Evolutionary conservation across 2,329 filamentous ascomycete genomes (phyloP).

Genomic region (Raffaelea ambrosiae): DNA sequence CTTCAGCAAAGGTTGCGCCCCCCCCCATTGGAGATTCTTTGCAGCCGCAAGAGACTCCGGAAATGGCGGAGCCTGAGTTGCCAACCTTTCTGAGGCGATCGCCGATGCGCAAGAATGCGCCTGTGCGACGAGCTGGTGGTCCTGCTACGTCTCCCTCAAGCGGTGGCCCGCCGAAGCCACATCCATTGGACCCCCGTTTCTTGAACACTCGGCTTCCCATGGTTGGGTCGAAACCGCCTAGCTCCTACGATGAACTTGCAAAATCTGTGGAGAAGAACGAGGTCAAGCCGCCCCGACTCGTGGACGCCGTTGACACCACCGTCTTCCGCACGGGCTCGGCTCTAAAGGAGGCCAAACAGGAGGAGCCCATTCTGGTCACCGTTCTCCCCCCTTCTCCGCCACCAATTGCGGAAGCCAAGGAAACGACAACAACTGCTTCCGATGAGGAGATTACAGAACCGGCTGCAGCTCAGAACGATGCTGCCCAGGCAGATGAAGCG

Average conservation of each 20-base stretch:
- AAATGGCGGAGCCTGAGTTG: slow-evolving; percentile 3
- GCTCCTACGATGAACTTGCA: neutral
- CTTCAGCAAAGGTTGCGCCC: neutral
- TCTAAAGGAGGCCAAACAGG: neutral
- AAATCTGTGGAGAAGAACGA: neutral
- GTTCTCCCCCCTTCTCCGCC: neutral
- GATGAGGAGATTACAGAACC: neutral
- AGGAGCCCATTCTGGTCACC: too few species aligned
- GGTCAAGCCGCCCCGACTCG: neutral
- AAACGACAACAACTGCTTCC: neutral
- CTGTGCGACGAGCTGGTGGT: neutral
- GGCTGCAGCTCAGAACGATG: too few species aligned
- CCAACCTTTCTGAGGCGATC: slow-evolving; percentile 11
- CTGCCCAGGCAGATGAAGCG: too few species aligned
- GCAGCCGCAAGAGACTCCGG: neutral
- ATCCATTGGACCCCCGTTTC: slow-evolving; percentile 14
- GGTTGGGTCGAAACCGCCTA: neutral
- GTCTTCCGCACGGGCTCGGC: slow-evolving; percentile 38
- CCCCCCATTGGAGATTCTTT: neutral
- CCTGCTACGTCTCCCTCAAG: slow-evolving; percentile 3
- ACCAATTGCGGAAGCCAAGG: neutral
- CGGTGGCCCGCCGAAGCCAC: slow-evolving; percentile 4
- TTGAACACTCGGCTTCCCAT: slow-evolving; percentile 2
- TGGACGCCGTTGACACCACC: slow-evolving; percentile 32
- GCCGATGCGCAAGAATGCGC: slow-evolving; percentile 1